phyloP scores from a whole-genome alignment of 495 filamentous ascomycete genomes.

The Aspergillus incahuasiensis region DNA sequence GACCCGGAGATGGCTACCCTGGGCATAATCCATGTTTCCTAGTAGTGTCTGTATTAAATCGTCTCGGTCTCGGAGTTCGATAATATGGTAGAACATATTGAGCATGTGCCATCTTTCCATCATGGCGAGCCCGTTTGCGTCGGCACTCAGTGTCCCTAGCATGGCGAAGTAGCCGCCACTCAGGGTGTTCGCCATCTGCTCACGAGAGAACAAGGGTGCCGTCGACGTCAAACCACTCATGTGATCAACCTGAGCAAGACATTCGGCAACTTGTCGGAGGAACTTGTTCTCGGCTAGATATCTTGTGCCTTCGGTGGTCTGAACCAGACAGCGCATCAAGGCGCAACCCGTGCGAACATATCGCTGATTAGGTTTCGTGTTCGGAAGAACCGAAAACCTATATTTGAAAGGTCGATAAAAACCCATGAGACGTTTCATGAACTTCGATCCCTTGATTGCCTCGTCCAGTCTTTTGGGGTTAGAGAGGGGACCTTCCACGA shows the following conservation, averaged over 20 bases:
- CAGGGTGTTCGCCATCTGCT: constrained; percentile 76
- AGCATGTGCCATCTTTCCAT: constrained; percentile 95
- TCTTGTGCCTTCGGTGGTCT: constrained; percentile 73
- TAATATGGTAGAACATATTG: constrained; percentile 98
- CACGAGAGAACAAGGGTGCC: constrained; percentile 79
- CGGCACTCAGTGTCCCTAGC: constrained; percentile 77
- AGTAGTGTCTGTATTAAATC: constrained; percentile 85
- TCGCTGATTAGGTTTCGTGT: constrained; percentile 87
- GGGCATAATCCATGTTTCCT: constrained; percentile 83
- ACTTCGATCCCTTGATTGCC: constrained; percentile 90
- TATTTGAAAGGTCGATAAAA: constrained; percentile 98
- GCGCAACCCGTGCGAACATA: constrained; percentile 88
- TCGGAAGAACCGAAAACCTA: constrained; percentile 79
- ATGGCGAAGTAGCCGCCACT: constrained; percentile 92
- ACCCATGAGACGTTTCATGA: constrained; percentile 87
- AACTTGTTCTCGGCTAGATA: constrained; percentile 92
- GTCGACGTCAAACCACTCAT: constrained; percentile 85
- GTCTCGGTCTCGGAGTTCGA: constrained; percentile 82
- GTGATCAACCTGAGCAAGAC: constrained; percentile 88
- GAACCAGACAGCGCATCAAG: constrained; percentile 77
- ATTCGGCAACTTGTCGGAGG: constrained; percentile 88
- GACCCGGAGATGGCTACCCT: constrained; percentile 85
- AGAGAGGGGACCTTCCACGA: constrained; percentile 91
- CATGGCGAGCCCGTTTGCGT: constrained; percentile 77
- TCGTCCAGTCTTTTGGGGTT: constrained; percentile 91